Percentiles rank a stretch among this genome's conserved stretches.
These are phyloP conservation scores for Myxozyma neglecta DNA, from an alignment of 805 yeast genomes.

Conservation along the genomic window DNA sequence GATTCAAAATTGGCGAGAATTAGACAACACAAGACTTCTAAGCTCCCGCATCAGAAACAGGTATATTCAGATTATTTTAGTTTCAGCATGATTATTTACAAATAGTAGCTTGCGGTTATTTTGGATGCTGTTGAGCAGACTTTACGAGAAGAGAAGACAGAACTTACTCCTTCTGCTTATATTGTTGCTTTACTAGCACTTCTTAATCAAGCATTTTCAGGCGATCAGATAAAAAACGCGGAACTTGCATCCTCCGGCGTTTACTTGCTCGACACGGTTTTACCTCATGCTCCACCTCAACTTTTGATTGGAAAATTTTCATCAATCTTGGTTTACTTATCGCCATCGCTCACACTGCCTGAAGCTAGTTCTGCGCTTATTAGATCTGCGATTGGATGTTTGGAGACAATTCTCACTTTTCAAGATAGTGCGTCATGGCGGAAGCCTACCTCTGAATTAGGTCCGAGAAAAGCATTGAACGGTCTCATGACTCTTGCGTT, in stretches of 20 bases:
- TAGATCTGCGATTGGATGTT: constrained; percentile 79
- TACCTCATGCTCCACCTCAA: constrained; percentile 64
- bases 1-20: constrained; percentile 66
- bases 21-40: constrained; percentile 71
- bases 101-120: constrained; percentile 50
- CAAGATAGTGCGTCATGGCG: constrained; percentile 85
- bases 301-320: constrained; percentile 73
- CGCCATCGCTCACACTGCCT: constrained; percentile 65
- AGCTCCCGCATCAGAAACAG: constrained; percentile 81
- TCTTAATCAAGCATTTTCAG: constrained; percentile 67
- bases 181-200: constrained; percentile 80
- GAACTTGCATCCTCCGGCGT: constrained; percentile 60
- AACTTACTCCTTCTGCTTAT: constrained; percentile 72
- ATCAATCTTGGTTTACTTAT: constrained; percentile 73
- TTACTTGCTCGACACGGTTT: constrained; percentile 76
- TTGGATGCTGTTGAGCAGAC: constrained; percentile 89
- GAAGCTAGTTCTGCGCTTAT: constrained; percentile 77
- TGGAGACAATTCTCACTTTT: constrained; percentile 74
- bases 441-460: constrained; percentile 33
- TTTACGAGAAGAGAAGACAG: constrained; percentile 61
- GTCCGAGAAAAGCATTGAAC: constrained; percentile 74
- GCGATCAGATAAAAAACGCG: constrained; percentile 55
- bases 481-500: constrained; percentile 76
- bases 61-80: constrained; percentile 29
- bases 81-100: background rate